phyloP scores from a whole-genome alignment of 768 basidiomycete genomes.

The Amanita inopinata region DNA sequence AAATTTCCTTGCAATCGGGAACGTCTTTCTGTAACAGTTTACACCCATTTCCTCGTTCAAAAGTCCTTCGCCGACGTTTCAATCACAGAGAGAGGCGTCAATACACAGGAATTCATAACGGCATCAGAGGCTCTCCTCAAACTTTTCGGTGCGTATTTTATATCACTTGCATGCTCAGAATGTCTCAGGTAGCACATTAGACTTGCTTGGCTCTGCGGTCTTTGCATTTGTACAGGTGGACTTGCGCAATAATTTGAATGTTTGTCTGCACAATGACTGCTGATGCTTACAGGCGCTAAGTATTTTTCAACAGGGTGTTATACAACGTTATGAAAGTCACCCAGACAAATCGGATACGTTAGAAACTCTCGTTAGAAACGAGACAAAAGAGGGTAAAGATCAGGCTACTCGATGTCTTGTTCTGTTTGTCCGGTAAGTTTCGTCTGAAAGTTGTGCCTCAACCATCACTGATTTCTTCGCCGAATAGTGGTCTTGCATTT shows the following conservation, averaged over 20 bases:
- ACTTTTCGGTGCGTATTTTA: slow-evolving; percentile 48
- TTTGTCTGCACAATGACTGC: slow-evolving; percentile 22
- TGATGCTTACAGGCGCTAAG: slow-evolving; percentile 7
- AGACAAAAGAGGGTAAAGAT: slow-evolving; percentile 30
- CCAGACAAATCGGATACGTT: slow-evolving; percentile 40
- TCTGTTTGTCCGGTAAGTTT: slow-evolving; percentile 51
- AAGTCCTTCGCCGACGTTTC: slow-evolving; percentile 87
- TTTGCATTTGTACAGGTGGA: slow-evolving; percentile 71
- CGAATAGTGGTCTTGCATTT: slow-evolving; percentile 52
- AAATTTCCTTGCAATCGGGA: background rate
- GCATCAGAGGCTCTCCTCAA: slow-evolving; percentile 80
- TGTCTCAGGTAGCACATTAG: slow-evolving; percentile 24
- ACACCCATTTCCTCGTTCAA: slow-evolving; percentile 6
- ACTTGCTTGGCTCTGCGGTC: slow-evolving; percentile 57
- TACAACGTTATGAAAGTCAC: slow-evolving; percentile 37
- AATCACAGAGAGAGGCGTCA: slow-evolving; percentile 65
- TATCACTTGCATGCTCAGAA: slow-evolving; percentile 8
- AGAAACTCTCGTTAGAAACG: slow-evolving; percentile 48
- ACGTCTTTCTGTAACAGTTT: no score
- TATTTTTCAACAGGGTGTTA: slow-evolving; percentile 45
- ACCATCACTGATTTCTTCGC: background rate
- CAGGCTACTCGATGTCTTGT: slow-evolving; percentile 55
- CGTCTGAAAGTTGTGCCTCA: slow-evolving; percentile 1
- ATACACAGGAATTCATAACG: slow-evolving; percentile 72
- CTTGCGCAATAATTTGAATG: slow-evolving; percentile 56